Evolutionary conservation across 441 rosid species (phyloP), one percentile per base, ranked within the genome.

Genomic region (Erysimum pusillum): DNA sequence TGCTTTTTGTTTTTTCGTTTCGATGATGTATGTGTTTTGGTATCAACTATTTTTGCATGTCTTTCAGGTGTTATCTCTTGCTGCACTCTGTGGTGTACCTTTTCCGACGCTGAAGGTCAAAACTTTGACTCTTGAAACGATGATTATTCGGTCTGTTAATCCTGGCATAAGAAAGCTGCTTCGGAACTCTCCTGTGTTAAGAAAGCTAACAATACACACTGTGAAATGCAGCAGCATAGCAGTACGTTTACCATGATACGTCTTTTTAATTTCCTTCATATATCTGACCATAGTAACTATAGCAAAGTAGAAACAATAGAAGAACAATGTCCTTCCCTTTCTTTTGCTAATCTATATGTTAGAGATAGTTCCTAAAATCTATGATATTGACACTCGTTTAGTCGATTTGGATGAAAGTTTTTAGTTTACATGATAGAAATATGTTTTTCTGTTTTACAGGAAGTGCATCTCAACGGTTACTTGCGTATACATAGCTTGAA

Each of bases 201-300:
- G 46, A 9, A 78, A 67, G 45, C 48, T 78, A 8, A 67, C 77
- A 39, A 14, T 73, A 34, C 76, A 67, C 51, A 73, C 74, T 69
- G 61, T 73, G 39, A 73, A 66, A 52, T 73, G 81, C 46, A 78
- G 74, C 65, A 67, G 71, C 54, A 73, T 78, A 25, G 62, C 81
- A 66, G 81, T 78, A 72, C 9, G 10, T 41, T 76, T 42, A 45
- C 59, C 52, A 12, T 17, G 36, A 13, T 34, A 39, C 11, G 58
- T 36, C 38, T 35, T 70, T 45, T 41, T 22, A 7, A n/a, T n/a
- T 13, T 38, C 7, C 25, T 59, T 75, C 61, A 18, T 48, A 32
- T 42, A 42, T 63, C 4, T 7, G 42, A 46, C 6, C 56, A 10
- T 63, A 42, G 25, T 44, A 9, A 28, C 20, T 22, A 25, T 39